phyloP scores from a whole-genome alignment of 306 rosid genomes.

The Chamaecrista fasciculata region DNA sequence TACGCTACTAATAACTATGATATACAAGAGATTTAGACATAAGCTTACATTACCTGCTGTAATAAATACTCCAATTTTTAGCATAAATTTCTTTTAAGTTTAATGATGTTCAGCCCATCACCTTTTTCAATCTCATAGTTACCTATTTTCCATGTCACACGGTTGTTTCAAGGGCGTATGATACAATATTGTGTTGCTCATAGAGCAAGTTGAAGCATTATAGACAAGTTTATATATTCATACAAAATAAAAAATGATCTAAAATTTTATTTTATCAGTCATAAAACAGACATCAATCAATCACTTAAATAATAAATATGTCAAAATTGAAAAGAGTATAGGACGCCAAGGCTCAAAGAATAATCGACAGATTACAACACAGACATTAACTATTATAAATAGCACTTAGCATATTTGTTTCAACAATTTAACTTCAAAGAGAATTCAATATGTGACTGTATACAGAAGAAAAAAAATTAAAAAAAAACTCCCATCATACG shows the following conservation, averaged over 20 bases:
- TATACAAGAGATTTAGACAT: too few species aligned
- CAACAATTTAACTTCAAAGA: neutral
- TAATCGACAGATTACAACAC: neutral
- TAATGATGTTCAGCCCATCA: neutral
- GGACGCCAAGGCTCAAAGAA: neutral
- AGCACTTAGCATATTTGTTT: neutral
- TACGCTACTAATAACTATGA: too few species aligned
- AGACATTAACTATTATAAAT: neutral
- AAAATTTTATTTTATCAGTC: neutral
- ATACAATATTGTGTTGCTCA: too few species aligned
- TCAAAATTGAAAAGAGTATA: neutral
- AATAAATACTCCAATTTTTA: neutral
- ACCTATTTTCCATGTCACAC: neutral
- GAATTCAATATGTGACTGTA: neutral
- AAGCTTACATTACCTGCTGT: slow-evolving; percentile 9
- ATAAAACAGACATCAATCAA: neutral
- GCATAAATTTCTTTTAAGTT: neutral
- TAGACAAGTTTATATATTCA: too few species aligned
- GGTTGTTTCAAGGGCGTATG: neutral
- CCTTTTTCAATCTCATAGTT: neutral
- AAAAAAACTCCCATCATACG: too few species aligned
- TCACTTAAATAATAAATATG: neutral
- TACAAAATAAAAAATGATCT: neutral
- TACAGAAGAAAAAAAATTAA: neutral
- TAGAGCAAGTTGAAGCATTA: too few species aligned